These are phyloP conservation scores for Fusarium nodosum DNA, from an alignment of 2,329 filamentous ascomycete genomes.

Conservation along the genomic window DNA sequence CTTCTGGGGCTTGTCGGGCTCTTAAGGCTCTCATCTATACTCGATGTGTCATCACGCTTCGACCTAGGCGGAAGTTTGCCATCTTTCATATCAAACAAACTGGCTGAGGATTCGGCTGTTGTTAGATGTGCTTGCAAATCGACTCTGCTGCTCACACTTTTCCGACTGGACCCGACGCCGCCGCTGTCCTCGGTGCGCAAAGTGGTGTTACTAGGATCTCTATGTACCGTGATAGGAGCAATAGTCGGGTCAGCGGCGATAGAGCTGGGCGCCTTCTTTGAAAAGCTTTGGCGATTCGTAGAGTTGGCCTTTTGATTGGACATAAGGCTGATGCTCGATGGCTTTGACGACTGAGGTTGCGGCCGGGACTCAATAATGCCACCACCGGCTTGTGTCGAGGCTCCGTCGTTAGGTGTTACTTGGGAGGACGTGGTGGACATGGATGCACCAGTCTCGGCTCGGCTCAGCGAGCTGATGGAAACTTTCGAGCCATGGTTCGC, in stretches of 20 bases:
- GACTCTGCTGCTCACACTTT: conserved; percentile 59
- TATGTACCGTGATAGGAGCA: conserved; percentile 65
- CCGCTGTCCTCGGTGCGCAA: conserved; percentile 60
- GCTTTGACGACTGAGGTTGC: conserved; percentile 61
- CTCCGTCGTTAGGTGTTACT: conserved; percentile 52
- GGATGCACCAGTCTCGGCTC: conserved; percentile 57
- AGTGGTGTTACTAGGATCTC: conserved; percentile 61
- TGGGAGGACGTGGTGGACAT: conserved; percentile 52
- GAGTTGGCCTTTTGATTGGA: conserved; percentile 60
- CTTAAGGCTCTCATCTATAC: conserved; percentile 63
- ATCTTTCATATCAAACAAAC: conserved; percentile 58
- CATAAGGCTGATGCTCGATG: conserved; percentile 63
- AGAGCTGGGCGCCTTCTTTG: conserved; percentile 60
- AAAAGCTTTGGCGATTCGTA: conserved; percentile 57
- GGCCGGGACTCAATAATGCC: conserved; percentile 58
- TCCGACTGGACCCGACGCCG: conserved; percentile 55
- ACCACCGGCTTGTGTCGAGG: conserved; percentile 54
- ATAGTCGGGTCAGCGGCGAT: conserved; percentile 61
- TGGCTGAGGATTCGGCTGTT: conserved; percentile 54
- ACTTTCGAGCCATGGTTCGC: conserved; percentile 59
- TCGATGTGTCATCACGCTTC: conserved; percentile 60
- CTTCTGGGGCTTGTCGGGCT: conserved; percentile 61
- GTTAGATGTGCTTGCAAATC: conserved; percentile 57
- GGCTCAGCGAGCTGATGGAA: conserved; percentile 58
- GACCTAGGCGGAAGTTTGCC: conserved; percentile 53